Base-by-base conservation (phyloP, 1,139 yeast species). In the Kurtzmaniella quercitrusa region DNA sequence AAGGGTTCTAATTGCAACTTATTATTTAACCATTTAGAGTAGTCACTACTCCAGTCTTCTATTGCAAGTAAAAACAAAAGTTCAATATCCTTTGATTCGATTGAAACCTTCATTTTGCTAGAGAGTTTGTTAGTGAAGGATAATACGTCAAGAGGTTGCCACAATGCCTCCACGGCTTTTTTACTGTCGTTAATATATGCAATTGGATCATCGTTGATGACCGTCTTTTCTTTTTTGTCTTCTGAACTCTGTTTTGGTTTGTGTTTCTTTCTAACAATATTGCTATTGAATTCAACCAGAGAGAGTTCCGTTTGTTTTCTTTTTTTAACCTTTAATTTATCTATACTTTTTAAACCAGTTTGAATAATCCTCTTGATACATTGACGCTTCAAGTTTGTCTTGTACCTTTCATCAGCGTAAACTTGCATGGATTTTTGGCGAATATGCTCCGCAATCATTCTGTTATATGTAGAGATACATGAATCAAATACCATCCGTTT, bases 401-500 rank as follows among this genome's bases (percentile, higher is more conserved):
- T 51, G 42, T 65, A 58, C 38, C 62, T 53, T 1, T 50, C 34
- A 15, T 63, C 70, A 0, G 87, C 82, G 37, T 64, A 56, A 0
- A 70, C 54, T 34, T 77, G 74, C 37, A 75, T 54, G 0, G 68
- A 55, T 2, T 67, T 60, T 49, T 70, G 77, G 4, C 4, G 14
- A 0, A 77, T 55, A 34, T 74, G 62, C 51, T 85, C 91, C 34
- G 75, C 70, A 40, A 86, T 52, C 53, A 86, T 82, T 1, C 89
- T 86, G 11, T 62, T 57, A 48, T 70, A 84, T 1, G 85, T 58
- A 37, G 80, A 83, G 1, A 58, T 56, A 1, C 82, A 55, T 14
- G 82, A 61, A 0, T 64, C 49, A 0, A 67, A 57, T 1, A 82
- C 58, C 0, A 73, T 49, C 3, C 51, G 44, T 2, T 50, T 48